phyloP scores from a whole-genome alignment of 2,329 filamentous ascomycete genomes.

The Blastomyces gilchristii region DNA sequence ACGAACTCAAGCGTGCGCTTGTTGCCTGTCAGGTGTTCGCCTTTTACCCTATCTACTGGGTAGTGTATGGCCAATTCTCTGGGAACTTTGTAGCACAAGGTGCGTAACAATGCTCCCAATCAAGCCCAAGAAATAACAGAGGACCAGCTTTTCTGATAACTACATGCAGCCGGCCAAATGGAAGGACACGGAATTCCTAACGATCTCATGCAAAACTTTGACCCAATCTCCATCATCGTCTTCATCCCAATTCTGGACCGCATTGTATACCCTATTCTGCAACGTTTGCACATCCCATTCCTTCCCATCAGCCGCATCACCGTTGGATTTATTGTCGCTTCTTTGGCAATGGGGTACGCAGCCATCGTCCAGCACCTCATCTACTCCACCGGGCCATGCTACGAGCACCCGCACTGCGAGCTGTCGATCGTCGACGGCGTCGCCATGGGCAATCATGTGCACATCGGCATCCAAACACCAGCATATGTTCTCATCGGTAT shows the following conservation, averaged over 20 bases:
- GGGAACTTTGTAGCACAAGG: slow-evolving; percentile 58
- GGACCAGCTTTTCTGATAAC: neutral
- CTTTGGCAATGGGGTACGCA: slow-evolving; percentile 52
- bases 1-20: slow-evolving; percentile 58
- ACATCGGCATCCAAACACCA: slow-evolving; percentile 38
- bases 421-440: slow-evolving; percentile 26
- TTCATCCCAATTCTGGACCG: slow-evolving; percentile 62
- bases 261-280: slow-evolving; percentile 58
- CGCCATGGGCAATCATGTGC: slow-evolving; percentile 31
- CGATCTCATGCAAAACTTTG: slow-evolving; percentile 65
- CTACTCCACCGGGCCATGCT: slow-evolving; percentile 46
- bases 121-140: neutral
- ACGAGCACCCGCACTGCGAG: slow-evolving; percentile 30
- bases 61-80: slow-evolving; percentile 58
- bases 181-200: slow-evolving; percentile 61
- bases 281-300: slow-evolving; percentile 53
- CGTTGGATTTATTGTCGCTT: slow-evolving; percentile 56
- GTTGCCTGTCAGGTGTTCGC: slow-evolving; percentile 61
- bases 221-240: slow-evolving; percentile 65
- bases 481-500: slow-evolving; percentile 38
- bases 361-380: slow-evolving; percentile 49
- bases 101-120: slow-evolving; percentile 18
- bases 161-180: slow-evolving; percentile 42
- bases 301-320: slow-evolving; percentile 68
- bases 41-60: slow-evolving; percentile 60